Conservation (phyloP, 164 flowering plant species). For the Umbilicus rupestris region DNA sequence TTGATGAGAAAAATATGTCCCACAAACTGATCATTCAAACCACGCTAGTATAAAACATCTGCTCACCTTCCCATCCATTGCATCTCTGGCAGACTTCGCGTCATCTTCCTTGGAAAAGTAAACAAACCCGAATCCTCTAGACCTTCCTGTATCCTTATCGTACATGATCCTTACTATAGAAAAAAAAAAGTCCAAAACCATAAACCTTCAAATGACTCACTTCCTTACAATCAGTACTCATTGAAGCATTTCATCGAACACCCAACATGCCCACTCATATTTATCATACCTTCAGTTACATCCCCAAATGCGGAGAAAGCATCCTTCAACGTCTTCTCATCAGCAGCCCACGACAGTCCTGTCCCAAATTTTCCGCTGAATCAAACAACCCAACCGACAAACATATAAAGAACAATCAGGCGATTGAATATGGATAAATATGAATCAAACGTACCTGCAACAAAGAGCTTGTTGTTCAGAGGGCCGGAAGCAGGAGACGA, state of each 20-base stretch:
- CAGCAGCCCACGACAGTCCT: constrained; percentile 82
- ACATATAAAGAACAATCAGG: not conserved
- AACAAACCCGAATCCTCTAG: constrained; percentile 91
- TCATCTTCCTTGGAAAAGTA: constrained; percentile 46
- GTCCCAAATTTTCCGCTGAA: not conserved
- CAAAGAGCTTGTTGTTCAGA: constrained; percentile 50
- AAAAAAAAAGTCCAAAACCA: constrained; percentile 7
- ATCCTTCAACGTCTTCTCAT: constrained; percentile 69
- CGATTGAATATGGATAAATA: constrained; percentile 1
- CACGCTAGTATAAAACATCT: not conserved
- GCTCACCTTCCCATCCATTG: constrained; percentile 82
- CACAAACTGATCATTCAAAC: not conserved
- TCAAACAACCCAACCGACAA: not conserved
- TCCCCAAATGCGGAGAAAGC: constrained; percentile 80
- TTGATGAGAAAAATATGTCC: not conserved
- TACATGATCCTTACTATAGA: constrained; percentile 62
- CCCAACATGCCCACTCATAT: not conserved
- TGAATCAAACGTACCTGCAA: constrained; percentile 38
- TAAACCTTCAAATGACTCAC: not conserved
- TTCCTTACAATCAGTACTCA: not conserved
- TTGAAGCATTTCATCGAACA: constrained; percentile 38
- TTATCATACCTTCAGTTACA: constrained; percentile 63
- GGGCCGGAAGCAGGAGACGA: constrained; percentile 23
- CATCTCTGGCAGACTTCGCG: constrained; percentile 67
- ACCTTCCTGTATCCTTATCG: constrained; percentile 66